Conservation (phyloP, 352 stramenopile genomes). For the Globisporangium alternatum region DNA sequence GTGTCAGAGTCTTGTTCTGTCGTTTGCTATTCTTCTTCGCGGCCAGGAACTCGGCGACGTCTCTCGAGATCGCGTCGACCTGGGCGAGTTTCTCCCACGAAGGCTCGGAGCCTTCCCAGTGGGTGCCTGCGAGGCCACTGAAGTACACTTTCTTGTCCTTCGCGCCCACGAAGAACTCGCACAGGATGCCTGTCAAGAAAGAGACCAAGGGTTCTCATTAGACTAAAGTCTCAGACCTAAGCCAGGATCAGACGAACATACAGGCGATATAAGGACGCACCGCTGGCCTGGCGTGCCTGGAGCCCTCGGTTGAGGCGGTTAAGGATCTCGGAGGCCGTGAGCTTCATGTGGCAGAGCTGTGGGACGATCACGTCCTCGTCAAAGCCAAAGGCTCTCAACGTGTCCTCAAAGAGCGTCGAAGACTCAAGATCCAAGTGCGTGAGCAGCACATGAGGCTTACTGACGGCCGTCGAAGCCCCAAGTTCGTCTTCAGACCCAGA, state of each 20-base stretch:
- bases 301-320: conserved; percentile 43
- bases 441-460: background rate
- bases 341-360: conserved; percentile 54
- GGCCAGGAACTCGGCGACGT: conserved; percentile 7
- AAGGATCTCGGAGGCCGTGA: conserved; percentile 50
- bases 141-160: conserved; percentile 36
- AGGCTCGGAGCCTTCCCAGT: conserved; percentile 34
- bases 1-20: background rate
- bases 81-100: conserved; percentile 42
- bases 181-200: conserved; percentile 30
- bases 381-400: conserved; percentile 29
- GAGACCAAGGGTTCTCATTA: background rate
- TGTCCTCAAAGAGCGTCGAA: conserved; percentile 14
- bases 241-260: background rate
- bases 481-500: background rate
- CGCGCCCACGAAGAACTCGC: conserved; percentile 56
- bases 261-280: conserved; percentile 16
- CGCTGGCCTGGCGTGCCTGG: conserved; percentile 26
- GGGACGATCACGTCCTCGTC: conserved; percentile 40
- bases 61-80: conserved; percentile 34
- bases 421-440: conserved; percentile 17
- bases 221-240: background rate
- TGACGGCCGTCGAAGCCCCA: background rate
- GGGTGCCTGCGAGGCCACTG: conserved; percentile 37
- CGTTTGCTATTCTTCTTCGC: background rate